Base-by-base conservation (phyloP, 1,139 yeast genomes). In the Zygoascus meyerae region DNA sequence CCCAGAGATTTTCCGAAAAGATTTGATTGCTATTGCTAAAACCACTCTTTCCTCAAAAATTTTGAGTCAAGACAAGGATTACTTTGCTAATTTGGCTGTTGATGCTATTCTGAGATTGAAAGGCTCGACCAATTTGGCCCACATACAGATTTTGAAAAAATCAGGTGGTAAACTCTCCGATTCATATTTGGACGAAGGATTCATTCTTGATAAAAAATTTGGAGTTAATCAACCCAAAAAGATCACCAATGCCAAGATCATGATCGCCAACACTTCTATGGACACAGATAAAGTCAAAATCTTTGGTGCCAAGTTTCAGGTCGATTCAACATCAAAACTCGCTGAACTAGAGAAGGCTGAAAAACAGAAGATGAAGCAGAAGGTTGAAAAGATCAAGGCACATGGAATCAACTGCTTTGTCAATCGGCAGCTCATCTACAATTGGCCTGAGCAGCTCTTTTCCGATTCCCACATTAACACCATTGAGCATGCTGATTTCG, bases 401-500 rank as follows among this genome's bases (percentile, higher is more conserved):
- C 80, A 77, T 57, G 87, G 92, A 51, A 83, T 87, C 63, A 86
- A 86, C 67, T 83, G 92, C 59, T 92, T 92, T 66, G 90, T 92
- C 57, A 92, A 92, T 71, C 81, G 98, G 64, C 98, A 92, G 68
- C 78, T 94, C 61, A 92, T 92, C 61, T 94, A 92, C 70, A 97
- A 92, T 70, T 94, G 92, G 77, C 98, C 99, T 29, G 98, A 92
- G 69, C 97, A 87, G 67, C 74, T 92, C 56, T 86, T 92, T 63
- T 78, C 95, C 5, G 98, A 92, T 60, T 69, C 87, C 39, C 81
- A 83, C 49, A 85, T 92, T 60, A 90, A 87, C 68, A 82, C 97
- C 31, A 87, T 92, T 55, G 98, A 92, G 70, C 98, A 94, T 63
- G 98, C 98, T 16, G 99, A 94, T 68, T 94, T 94, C 59, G 98